These are phyloP conservation scores for Claviceps quebecensis DNA, from an alignment of 2,329 filamentous ascomycete genomes.

Conservation along the genomic window DNA sequence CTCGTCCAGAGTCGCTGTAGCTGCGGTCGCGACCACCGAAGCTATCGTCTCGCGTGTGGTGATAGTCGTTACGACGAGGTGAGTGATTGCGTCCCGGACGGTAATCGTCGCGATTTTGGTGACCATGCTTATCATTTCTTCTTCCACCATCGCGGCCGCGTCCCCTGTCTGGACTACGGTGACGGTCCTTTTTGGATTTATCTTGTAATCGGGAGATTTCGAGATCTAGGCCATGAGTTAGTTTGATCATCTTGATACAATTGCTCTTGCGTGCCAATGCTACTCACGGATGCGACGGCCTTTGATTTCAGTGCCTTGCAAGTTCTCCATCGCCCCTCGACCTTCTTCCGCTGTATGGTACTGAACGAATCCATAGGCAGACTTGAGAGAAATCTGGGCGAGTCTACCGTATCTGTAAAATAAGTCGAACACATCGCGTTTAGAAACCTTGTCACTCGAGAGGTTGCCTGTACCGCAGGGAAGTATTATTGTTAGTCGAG, in stretches of 20 bases:
- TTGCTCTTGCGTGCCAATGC: too few species aligned
- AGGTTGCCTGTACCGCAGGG: conserved; percentile 55
- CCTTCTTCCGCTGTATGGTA: conserved; percentile 70
- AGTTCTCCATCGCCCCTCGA: conserved; percentile 54
- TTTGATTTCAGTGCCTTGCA: conserved; percentile 70
- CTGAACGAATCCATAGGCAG: conserved; percentile 93
- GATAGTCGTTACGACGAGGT: conserved; percentile 40
- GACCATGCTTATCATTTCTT: conserved; percentile 33
- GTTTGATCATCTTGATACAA: not conserved
- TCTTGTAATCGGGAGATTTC: conserved; percentile 84
- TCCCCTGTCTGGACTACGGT: conserved; percentile 47
- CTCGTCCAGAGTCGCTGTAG: conserved; percentile 24
- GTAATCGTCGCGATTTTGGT: conserved; percentile 46
- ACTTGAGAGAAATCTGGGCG: conserved; percentile 91
- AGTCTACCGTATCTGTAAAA: conserved; percentile 77
- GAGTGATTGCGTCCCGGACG: conserved; percentile 47
- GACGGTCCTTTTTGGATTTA: conserved; percentile 49
- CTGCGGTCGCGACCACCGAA: conserved; percentile 36
- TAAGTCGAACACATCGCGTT: conserved; percentile 82
- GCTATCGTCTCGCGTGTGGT: conserved; percentile 46
- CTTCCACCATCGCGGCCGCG: conserved; percentile 29
- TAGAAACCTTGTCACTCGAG: conserved; percentile 83
- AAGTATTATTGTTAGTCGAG: conserved; percentile 8
- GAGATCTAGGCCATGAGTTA: conserved; percentile 43
- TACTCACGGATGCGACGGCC: conserved; percentile 87